Evolutionary conservation across 139 green algal genomes (phyloP).

Genomic region (Tetraselmis chui): DNA sequence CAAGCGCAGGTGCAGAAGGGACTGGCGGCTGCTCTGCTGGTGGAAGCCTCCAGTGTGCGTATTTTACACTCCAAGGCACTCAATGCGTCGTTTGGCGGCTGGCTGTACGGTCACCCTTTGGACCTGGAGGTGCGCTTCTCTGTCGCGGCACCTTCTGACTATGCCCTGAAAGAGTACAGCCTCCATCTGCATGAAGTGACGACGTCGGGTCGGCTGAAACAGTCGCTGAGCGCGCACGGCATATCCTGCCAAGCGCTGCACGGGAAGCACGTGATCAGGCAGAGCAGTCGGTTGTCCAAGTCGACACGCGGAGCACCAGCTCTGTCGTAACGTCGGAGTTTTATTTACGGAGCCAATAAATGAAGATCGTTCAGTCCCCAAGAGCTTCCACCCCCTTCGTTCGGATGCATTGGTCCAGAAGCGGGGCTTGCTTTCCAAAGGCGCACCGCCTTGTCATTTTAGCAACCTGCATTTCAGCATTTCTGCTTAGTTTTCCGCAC

Average conservation of each 20-base stretch:
- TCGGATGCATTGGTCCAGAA: no score
- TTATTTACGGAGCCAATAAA: no score
- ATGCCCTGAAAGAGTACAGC: not conserved
- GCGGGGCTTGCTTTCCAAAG: no score
- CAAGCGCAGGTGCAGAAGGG: not conserved
- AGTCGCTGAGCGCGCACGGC: not conserved
- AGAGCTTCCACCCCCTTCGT: no score
- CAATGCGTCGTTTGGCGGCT: no score
- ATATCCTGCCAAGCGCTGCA: not conserved
- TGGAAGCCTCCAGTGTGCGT: not conserved
- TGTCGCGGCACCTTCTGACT: not conserved
- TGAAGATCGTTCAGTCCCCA: no score
- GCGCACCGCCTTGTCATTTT: no score
- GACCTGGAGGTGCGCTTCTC: not conserved
- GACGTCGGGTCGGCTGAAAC: not conserved
- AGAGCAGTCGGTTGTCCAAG: no score
- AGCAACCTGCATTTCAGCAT: no score
- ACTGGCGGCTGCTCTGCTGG: not conserved
- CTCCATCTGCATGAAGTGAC: not conserved
- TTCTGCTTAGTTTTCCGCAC: no score
- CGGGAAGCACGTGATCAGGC: not conserved
- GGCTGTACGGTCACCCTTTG: not conserved
- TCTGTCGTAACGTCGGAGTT: no score
- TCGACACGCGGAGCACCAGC: no score
- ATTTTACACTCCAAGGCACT: not conserved